Base-by-base conservation (phyloP, 176 grass and related monocot species). In the Puccinellia tenuiflora region DNA sequence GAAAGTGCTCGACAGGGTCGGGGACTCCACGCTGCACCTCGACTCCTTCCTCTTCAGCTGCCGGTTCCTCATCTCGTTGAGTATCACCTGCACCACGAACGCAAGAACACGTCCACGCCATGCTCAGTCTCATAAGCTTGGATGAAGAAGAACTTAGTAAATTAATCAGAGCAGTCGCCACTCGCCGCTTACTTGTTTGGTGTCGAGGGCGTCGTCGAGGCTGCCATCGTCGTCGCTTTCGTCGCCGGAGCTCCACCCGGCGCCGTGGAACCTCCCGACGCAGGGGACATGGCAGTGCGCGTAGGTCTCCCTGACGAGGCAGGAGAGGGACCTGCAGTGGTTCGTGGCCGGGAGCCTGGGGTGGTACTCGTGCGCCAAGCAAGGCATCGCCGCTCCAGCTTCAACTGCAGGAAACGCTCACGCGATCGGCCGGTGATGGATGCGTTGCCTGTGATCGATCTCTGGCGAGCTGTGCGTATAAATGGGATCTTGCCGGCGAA, bases 41-140 rank as follows among this genome's bases (percentile, higher is more conserved):
- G 82, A 79, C 72, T 83, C 84, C 38, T 79, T 87, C 60, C 60
- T 63, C 88, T 60, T 93, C 80, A 92, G 81, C 59, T 85, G 85
- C 74, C 96, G 85, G 16, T 67, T 92, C 91, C 88, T 86, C 72
- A 96, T 90, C 96, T 99, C 96, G 77, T 85, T 79, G 0, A 99
- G 34, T 39, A 99, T 81, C 87, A 87, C 83, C 96, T 92, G 85
- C 75, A 24, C 38, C 80, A 60, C 8, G 16, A 73, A 75, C 39
- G 14, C 60, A 80, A 38, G 25, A 59, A 42, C 60, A 52, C 6
- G 63, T 37, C 9, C 29, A 73, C 28, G 16, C 50, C 79, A 68
- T 29, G 46, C 7, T 62, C 10, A 46, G 13, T 29, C 28, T 31
- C 65, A 5, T 8, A 48, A 24, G 26, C 59, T 25, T 35, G 59